phyloP scores from a whole-genome alignment of 371 early-diverging fungal species.

The Lichtheimia ornata region DNA sequence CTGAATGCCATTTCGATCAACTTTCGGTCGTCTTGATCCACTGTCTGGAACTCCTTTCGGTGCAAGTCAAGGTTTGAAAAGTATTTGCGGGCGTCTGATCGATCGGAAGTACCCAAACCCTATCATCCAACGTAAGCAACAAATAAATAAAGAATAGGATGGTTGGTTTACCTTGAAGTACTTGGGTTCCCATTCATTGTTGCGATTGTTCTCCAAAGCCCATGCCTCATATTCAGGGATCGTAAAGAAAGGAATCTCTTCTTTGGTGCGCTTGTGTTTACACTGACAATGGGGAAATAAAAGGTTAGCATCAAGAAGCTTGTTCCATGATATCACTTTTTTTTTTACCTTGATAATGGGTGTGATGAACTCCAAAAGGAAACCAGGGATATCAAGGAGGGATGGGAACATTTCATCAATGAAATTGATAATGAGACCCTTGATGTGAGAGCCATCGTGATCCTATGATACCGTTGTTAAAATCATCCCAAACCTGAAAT shows the following conservation, averaged over 20 bases:
- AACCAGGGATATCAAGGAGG: slow-evolving; percentile 92
- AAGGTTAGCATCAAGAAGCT: too few species aligned
- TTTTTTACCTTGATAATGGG: slow-evolving; percentile 91
- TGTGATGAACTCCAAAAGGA: slow-evolving; percentile 98
- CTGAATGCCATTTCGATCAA: slow-evolving; percentile 98
- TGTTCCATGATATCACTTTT: slow-evolving; percentile 9
- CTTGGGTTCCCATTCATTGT: slow-evolving; percentile 84
- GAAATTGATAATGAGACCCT: slow-evolving; percentile 99
- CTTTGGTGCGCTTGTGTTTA: slow-evolving; percentile 64
- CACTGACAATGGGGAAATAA: slow-evolving; percentile 15
- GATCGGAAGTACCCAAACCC: slow-evolving; percentile 97
- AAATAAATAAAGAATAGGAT: too few species aligned
- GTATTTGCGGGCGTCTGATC: slow-evolving; percentile 94
- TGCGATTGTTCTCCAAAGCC: slow-evolving; percentile 69
- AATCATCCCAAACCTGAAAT: too few species aligned
- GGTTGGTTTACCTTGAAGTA: slow-evolving; percentile 87
- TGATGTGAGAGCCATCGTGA: slow-evolving; percentile 99
- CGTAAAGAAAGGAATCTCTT: slow-evolving; percentile 87
- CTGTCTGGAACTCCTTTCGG: slow-evolving; percentile 82
- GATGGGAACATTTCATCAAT: slow-evolving; percentile 98
- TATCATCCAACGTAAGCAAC: slow-evolving; percentile 14
- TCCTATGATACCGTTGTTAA: slow-evolving; percentile 55
- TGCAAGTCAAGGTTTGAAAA: slow-evolving; percentile 86
- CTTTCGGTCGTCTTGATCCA: slow-evolving; percentile 71
- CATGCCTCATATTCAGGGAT: slow-evolving; percentile 97